Percentiles rank a stretch among this genome's conserved stretches.
These are phyloP conservation scores for Aciculosporium take DNA, from an alignment of 2,329 filamentous ascomycete genomes.

Conservation along the genomic window DNA sequence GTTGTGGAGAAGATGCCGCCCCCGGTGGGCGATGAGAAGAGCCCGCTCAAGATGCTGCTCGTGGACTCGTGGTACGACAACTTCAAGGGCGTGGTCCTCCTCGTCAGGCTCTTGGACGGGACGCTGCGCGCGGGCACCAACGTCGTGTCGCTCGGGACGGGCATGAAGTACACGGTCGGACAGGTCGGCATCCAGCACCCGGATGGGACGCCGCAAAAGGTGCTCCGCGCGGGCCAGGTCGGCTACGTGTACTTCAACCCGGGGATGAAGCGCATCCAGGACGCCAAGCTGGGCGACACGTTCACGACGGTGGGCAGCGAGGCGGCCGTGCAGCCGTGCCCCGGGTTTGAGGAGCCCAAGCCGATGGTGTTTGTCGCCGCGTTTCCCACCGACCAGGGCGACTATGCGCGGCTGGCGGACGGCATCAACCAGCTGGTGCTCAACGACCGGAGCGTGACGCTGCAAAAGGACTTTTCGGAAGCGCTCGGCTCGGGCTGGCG, in stretches of 20 bases:
- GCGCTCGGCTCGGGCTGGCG: constrained; percentile 89
- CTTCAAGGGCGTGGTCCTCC: constrained; percentile 82
- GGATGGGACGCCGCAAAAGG: constrained; percentile 63
- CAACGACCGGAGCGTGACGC: constrained; percentile 86
- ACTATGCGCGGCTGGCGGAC: constrained; percentile 77
- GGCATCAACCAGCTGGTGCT: constrained; percentile 87
- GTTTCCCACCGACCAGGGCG: constrained; percentile 81
- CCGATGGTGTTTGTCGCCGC: constrained; percentile 98
- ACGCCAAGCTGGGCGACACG: constrained; percentile 92
- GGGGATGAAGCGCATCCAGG: constrained; percentile 92
- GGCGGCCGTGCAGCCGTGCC: constrained; percentile 61
- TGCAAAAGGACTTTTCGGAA: constrained; percentile 89
- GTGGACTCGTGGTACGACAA: constrained; percentile 98
- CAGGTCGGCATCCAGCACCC: constrained; percentile 97
- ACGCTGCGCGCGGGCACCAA: constrained; percentile 69
- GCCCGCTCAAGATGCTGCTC: constrained; percentile 69
- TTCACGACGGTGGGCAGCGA: constrained; percentile 74
- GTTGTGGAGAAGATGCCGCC: constrained; percentile 76
- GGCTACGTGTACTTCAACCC: constrained; percentile 97
- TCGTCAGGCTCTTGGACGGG: constrained; percentile 87
- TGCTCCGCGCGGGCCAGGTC: constrained; percentile 80
- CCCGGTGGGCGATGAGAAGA: constrained; percentile 57
- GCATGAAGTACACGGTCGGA: constrained; percentile 79
- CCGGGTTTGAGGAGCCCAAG: constrained; percentile 93
- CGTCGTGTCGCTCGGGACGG: constrained; percentile 77